These are phyloP conservation scores for Lachancea sp. DNA, from an alignment of 805 yeast genomes.

Conservation along the genomic window DNA sequence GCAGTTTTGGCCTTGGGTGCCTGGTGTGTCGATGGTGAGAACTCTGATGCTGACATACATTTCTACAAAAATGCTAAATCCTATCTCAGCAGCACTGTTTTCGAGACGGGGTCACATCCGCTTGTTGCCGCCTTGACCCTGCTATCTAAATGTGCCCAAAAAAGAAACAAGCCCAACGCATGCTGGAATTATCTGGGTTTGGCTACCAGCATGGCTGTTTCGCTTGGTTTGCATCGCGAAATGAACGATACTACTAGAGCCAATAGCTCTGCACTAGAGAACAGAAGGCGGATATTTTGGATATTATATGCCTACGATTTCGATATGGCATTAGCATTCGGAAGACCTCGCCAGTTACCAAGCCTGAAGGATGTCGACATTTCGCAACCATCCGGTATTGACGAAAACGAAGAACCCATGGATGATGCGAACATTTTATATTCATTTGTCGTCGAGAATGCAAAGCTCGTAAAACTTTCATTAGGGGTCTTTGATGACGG, in stretches of 20 bases:
- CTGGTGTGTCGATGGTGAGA: slow-evolving; percentile 56
- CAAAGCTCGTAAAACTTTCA: slow-evolving; percentile 44
- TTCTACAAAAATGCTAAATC: slow-evolving; percentile 51
- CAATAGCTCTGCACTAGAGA: slow-evolving; percentile 34
- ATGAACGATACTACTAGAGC: slow-evolving; percentile 18
- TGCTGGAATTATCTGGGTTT: slow-evolving; percentile 64
- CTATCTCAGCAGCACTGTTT: slow-evolving; percentile 40
- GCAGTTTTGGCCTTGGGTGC: slow-evolving; percentile 62
- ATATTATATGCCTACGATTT: slow-evolving; percentile 57
- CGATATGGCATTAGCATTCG: slow-evolving; percentile 58
- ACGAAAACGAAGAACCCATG: slow-evolving; percentile 33
- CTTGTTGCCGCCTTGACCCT: slow-evolving; percentile 47
- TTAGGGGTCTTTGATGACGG: slow-evolving; percentile 37
- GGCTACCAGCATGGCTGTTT: slow-evolving; percentile 60
- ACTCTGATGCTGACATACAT: slow-evolving; percentile 42
- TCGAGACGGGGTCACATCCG: slow-evolving; percentile 56
- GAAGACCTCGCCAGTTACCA: slow-evolving; percentile 55
- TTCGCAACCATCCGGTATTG: slow-evolving; percentile 43
- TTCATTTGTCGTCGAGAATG: slow-evolving; percentile 51
- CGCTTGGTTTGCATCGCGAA: slow-evolving; percentile 56
- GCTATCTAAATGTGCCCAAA: slow-evolving; percentile 55
- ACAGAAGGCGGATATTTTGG: slow-evolving; percentile 63
- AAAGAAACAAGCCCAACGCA: slow-evolving; percentile 59
- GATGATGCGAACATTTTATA: slow-evolving; percentile 46
- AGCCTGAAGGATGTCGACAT: slow-evolving; percentile 41